Evolutionary conservation across 2,329 filamentous ascomycete species (phyloP).

Genomic region (Fusarium pseudograminearum): DNA sequence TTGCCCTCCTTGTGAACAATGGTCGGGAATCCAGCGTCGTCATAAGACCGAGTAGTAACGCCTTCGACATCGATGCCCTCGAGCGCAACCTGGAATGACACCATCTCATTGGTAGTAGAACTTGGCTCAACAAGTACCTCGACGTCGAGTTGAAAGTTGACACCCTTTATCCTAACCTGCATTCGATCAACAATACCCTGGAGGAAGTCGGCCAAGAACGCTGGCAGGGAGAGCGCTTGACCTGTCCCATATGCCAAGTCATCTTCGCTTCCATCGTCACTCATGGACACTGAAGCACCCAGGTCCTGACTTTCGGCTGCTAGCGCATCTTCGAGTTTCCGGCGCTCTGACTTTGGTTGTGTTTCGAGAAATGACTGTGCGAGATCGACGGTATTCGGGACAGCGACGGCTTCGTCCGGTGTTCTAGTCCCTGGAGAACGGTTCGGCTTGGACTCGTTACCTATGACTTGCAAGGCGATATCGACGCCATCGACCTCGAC

Average conservation of each 20-base stretch:
- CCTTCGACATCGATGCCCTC: slow-evolving; percentile 76
- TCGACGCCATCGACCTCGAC: slow-evolving; percentile 87
- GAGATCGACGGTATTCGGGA: slow-evolving; percentile 78
- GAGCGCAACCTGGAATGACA: slow-evolving; percentile 74
- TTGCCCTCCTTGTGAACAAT: slow-evolving; percentile 71
- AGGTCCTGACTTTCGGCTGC: slow-evolving; percentile 72
- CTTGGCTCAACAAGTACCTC: slow-evolving; percentile 64
- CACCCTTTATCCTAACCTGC: slow-evolving; percentile 72
- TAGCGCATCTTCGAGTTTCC: slow-evolving; percentile 76
- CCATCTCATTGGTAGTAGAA: slow-evolving; percentile 62
- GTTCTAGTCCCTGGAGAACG: slow-evolving; percentile 56
- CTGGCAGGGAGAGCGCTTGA: slow-evolving; percentile 74
- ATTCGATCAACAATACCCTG: slow-evolving; percentile 80
- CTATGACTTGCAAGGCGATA: slow-evolving; percentile 70
- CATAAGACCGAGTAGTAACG: slow-evolving; percentile 61
- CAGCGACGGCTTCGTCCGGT: slow-evolving; percentile 50
- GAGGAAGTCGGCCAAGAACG: slow-evolving; percentile 77
- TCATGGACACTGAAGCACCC: slow-evolving; percentile 69
- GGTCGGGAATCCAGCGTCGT: slow-evolving; percentile 50
- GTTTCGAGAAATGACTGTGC: slow-evolving; percentile 83
- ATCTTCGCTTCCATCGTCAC: slow-evolving; percentile 72
- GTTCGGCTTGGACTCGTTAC: slow-evolving; percentile 47
- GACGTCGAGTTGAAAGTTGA: slow-evolving; percentile 75
- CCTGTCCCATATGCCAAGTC: slow-evolving; percentile 75
- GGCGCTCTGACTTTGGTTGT: slow-evolving; percentile 73